Percentiles rank a stretch among this genome's conserved stretches.
These are phyloP conservation scores for Aureobasidium sp. DNA, from an alignment of 2,329 filamentous ascomycete species.

Conservation along the genomic window DNA sequence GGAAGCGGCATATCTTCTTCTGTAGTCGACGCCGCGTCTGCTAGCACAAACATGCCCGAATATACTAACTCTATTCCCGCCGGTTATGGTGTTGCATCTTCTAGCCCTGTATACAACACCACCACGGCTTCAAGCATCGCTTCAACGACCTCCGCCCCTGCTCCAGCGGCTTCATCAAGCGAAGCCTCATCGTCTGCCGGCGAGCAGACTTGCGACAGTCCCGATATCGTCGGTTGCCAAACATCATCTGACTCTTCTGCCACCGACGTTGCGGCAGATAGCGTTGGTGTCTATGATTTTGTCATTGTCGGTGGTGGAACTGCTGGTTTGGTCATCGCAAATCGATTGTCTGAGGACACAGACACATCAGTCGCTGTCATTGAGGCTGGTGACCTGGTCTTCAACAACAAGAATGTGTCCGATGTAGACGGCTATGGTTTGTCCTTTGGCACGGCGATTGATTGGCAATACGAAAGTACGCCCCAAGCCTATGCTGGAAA, in stretches of 20 bases:
- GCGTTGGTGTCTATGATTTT: conserved; percentile 58
- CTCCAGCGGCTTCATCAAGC: not conserved
- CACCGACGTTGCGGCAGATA: not conserved
- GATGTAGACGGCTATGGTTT: not conserved
- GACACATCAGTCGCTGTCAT: not conserved
- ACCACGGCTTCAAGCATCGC: not conserved
- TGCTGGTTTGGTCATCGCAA: conserved; percentile 76
- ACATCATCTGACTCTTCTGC: not conserved
- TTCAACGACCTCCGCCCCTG: not conserved
- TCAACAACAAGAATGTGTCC: not conserved
- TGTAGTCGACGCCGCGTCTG: not conserved
- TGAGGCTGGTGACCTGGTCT: conserved; percentile 9
- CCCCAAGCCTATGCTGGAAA: conserved; percentile 43
- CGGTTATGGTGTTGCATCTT: not conserved
- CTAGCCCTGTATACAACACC: not conserved
- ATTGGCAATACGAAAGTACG: conserved; percentile 7
- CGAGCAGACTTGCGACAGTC: not conserved
- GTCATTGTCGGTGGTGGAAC: conserved; percentile 80
- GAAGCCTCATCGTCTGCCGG: not conserved
- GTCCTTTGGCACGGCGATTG: not conserved
- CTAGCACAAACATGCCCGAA: not conserved
- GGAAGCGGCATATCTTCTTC: not conserved
- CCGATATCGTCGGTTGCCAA: not conserved
- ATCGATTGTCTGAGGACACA: conserved; percentile 71
- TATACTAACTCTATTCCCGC: not conserved